Evolutionary conservation across 2,329 filamentous ascomycete genomes (phyloP), one percentile per base, ranked within the genome.

Genomic region (Macrophomina pseudophaseolina): DNA sequence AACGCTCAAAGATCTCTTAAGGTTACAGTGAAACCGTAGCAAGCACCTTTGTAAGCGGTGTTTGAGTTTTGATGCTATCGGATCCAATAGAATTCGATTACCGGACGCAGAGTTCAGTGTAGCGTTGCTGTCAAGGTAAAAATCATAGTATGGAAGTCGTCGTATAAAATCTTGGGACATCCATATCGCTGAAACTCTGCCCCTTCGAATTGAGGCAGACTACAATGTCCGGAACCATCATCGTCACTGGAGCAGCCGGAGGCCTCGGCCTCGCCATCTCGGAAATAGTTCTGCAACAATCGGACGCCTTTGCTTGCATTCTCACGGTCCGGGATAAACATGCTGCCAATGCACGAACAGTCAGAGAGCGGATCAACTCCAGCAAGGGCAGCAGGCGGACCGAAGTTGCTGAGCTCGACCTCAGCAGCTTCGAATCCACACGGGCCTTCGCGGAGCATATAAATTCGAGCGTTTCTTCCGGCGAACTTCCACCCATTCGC

Each of bases 401-500:
- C 9, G 30, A 33, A 9, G 11, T 59, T 14, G 32, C 44, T 7
- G 64, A 63, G 9, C 68, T 72, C 6, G 71, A 73, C 30, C 63
- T 71, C 16, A 54, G 66, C 23, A 62, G 42, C 11, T 67, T 70
- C 11, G 59, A 48, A 7, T 68, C 67, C 46, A 67, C 72, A 16
- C 70, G 71, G 7, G 3, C 38, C 9, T 65, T 68, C 6, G 69
- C 71, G 5, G 63, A 53, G 6, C 52, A 33, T 30, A 71, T 73
- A 64, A 72, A 73, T 58, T 67, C 42, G 6, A 54, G 67, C 38
- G 66, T 71, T 42, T 68, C 74, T 4, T 66, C 68, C 16, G 76
- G 76, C n/a, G 69, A 74, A 1, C 70, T 81, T 30, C 79, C 80
- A 6, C 79, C 74, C 0, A 80, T 83, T 63, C 74, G 74, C 16